These are phyloP conservation scores for Lavandula angustifolia DNA, from an alignment of 257 asterid genomes.

Conservation along the genomic window DNA sequence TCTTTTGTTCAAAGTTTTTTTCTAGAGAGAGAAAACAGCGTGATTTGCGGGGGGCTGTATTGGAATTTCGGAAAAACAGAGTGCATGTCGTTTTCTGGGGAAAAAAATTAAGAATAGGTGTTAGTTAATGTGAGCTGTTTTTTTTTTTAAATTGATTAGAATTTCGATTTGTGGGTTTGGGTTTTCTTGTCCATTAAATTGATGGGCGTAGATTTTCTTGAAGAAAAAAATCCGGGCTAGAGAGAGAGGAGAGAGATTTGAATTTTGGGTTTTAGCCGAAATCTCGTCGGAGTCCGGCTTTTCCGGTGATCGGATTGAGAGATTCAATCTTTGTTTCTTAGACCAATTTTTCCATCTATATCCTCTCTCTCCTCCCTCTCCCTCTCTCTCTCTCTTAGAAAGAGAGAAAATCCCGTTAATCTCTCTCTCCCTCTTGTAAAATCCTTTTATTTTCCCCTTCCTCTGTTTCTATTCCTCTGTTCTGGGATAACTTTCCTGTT, in stretches of 20 bases:
- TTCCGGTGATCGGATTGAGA: slow-evolving; percentile 37
- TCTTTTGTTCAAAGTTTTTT: slow-evolving; percentile 29
- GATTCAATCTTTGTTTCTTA: slow-evolving; percentile 32
- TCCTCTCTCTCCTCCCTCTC: background rate
- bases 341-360: slow-evolving; percentile 20
- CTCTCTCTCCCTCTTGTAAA: slow-evolving; percentile 52
- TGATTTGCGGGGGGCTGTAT: slow-evolving; percentile 28
- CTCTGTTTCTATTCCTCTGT: slow-evolving; percentile 40
- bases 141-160: slow-evolving; percentile 20
- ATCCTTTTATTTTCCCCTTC: slow-evolving; percentile 34
- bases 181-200: slow-evolving; percentile 25
- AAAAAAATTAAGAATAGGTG: slow-evolving; percentile 19
- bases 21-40: slow-evolving; percentile 25
- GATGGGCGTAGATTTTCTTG: slow-evolving; percentile 25
- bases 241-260: background rate
- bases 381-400: slow-evolving; percentile 30
- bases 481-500: slow-evolving; percentile 24
- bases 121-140: slow-evolving; percentile 12
- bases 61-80: slow-evolving; percentile 31
- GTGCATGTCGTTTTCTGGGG: slow-evolving; percentile 39
- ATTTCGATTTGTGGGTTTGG: slow-evolving; percentile 26
- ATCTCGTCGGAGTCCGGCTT: slow-evolving; percentile 40
- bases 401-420: slow-evolving; percentile 69
- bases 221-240: slow-evolving; percentile 32
- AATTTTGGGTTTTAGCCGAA: slow-evolving; percentile 40